These are phyloP conservation scores for Ophiosphaerella narmari DNA, from an alignment of 2,329 filamentous ascomycete species.

Conservation along the genomic window DNA sequence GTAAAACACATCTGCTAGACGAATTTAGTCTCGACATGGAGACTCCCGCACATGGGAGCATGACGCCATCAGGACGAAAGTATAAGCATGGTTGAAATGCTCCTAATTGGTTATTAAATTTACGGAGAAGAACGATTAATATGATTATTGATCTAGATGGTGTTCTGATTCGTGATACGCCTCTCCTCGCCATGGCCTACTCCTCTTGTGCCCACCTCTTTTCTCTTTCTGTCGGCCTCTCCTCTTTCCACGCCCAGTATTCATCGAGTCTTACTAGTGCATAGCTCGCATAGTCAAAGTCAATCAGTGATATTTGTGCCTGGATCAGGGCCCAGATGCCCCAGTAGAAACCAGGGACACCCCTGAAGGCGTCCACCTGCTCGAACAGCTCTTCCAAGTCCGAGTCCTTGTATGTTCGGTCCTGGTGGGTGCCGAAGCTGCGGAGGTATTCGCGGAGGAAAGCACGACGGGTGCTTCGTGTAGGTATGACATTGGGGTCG, in stretches of 20 bases:
- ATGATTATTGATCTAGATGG: neutral
- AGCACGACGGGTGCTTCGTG: conserved; percentile 71
- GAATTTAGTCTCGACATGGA: no score
- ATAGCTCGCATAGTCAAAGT: conserved; percentile 95
- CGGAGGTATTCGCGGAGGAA: conserved; percentile 85
- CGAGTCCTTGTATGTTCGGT: conserved; percentile 50
- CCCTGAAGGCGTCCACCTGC: conserved; percentile 86
- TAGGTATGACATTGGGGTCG: conserved; percentile 83
- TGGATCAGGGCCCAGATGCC: conserved; percentile 97
- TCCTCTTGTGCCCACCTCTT: conserved; percentile 70
- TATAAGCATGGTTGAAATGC: conserved; percentile 6
- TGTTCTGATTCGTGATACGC: neutral
- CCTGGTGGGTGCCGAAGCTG: conserved; percentile 62
- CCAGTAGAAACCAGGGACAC: conserved; percentile 87
- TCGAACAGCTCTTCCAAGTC: conserved; percentile 72
- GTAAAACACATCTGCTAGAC: no score
- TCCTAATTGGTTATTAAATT: neutral
- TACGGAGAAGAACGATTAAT: neutral
- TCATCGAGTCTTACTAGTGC: conserved; percentile 85
- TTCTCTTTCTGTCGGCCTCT: conserved; percentile 75
- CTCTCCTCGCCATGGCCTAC: neutral
- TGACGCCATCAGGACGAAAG: no score
- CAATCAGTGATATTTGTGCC: conserved; percentile 89
- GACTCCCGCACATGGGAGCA: no score
- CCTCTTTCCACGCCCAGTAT: conserved; percentile 88